Evolutionary conservation across 352 stramenopile genomes (phyloP), one percentile per base, ranked within the genome.

Genomic region (Phytophthora hybrid): DNA sequence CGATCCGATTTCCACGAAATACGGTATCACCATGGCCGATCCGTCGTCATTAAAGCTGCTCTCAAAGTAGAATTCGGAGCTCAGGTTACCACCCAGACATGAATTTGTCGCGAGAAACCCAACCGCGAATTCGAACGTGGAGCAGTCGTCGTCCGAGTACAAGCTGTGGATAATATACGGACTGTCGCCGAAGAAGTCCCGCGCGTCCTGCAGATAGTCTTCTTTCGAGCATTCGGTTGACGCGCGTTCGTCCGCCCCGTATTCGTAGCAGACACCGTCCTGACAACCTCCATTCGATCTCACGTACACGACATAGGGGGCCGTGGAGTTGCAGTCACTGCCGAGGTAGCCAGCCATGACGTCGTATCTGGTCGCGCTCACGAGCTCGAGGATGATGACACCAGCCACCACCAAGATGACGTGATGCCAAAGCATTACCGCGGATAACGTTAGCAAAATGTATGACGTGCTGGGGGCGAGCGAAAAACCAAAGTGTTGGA

Each of bases 121-220:
- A 4, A 69, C 31, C 10, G 66, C 53, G 16, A 19, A 54, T 5
- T 53, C 18, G 14, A 69, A 73, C 32, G 59, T 69, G 6, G 52
- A 47, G 41, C 66, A 73, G 3, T 55, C 31, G 5, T 53, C 11
- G 11, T 63, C 59, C 10, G 19, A 53, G 32, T 69, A 73, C 19
- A 64, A 32, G 14, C n/a, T 32, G n/a, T 73, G 66, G 39, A 73
- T 68, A 32, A 69, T 60, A 31, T 64, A 69, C 16, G 46, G 60
- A 1, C 37, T 19, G 7, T 60, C 26, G 4, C 49, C 21, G 29
- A 60, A 74, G 39, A 74, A 64, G 5, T 49, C 55, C 26, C 55
- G 34, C 66, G 64, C 69, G 8, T 46, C 23, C 3, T 52, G 29
- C 4, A 67, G 14, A 41, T 63, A 73, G 46, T 73, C 52, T 41